Evolutionary conservation across 2,329 filamentous ascomycete species (phyloP), one percentile per base, ranked within the genome.

Genomic region (Pyrenophora graminea): DNA sequence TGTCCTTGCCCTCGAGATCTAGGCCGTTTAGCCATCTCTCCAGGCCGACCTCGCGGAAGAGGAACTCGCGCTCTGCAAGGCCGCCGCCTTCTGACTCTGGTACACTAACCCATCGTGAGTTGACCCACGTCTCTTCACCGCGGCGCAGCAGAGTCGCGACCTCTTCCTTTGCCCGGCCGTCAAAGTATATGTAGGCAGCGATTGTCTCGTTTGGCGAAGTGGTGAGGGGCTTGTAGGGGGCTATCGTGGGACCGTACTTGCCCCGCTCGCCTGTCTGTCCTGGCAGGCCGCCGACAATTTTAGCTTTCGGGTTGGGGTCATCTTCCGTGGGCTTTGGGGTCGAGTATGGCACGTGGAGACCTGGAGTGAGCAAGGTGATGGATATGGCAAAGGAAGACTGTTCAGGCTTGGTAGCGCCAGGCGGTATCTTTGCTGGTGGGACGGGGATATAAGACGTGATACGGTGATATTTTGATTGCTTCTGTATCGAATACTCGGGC

Each of bases 61-160:
- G 78, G 64, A 99, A 99, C 71, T 99, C 94, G 59, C 94, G 86
- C 78, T 99, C 94, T 25, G 94, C 94, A 39, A 99, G 83, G 36
- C 94, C 94, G 42, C 94, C 94, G 27, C 93, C 93, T 75, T 97
- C 93, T 19, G 88, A 85, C 23, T 92, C 87, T 2, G 93, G 91
- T 6, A 99, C 86, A 69, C 95, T 93, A 42, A 99, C 94, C 94
- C 94, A 99, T 64, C 94, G 83, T 48, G 91, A 97, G 69, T 97
- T 99, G 19, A 99, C 95, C 94, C 94, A 99, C 2, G 94, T 99
- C 76, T 99, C 94, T 71, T 97, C 94, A 19, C 94, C 93, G 10
- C 92, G 88, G 48, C 94, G 83, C 45, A 99, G 80, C 50, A 99
- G 79, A 10, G 94, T 99, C 45, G 94, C 94, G 3, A 99, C 95